These are phyloP conservation scores for Echinochloa phyllopogon DNA, from an alignment of 176 grass and related monocot species.

Conservation along the genomic window DNA sequence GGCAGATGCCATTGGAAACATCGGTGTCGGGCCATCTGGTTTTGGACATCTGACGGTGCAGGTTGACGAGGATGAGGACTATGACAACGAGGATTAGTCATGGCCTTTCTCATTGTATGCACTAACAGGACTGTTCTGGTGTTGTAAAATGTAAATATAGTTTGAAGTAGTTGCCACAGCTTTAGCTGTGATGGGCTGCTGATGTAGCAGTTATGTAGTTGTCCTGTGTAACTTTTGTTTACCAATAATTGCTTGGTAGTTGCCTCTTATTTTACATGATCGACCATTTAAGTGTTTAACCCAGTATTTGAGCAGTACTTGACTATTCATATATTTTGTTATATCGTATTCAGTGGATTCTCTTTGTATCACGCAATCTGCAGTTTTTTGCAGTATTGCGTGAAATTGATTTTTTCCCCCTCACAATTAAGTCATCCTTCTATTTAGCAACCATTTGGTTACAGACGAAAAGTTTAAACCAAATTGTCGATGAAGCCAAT, in stretches of 20 bases:
- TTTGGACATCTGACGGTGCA: slow-evolving; percentile 80
- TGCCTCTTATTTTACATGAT: slow-evolving; percentile 39
- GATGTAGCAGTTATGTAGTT: slow-evolving; percentile 43
- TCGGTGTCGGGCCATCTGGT: slow-evolving; percentile 73
- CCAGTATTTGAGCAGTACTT: slow-evolving; percentile 14
- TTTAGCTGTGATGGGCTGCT: slow-evolving; percentile 45
- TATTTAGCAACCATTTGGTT: neutral
- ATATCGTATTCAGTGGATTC: neutral
- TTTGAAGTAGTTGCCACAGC: slow-evolving; percentile 49
- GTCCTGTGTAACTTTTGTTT: slow-evolving; percentile 44
- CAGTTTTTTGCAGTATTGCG: neutral
- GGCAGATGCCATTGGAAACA: slow-evolving; percentile 57
- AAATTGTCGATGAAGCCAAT: neutral
- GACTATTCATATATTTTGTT: neutral
- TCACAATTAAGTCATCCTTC: neutral
- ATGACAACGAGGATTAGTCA: slow-evolving; percentile 96
- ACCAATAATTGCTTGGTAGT: slow-evolving; percentile 50
- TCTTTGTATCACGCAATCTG: neutral
- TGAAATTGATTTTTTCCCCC: neutral
- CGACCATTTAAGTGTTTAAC: slow-evolving; percentile 35
- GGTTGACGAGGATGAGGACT: slow-evolving; percentile 97
- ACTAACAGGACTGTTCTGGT: slow-evolving; percentile 54
- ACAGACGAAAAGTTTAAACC: neutral
- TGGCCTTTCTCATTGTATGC: slow-evolving; percentile 33
- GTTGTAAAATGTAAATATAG: slow-evolving; percentile 74